Evolutionary conservation across 768 basidiomycete species (phyloP).

Genomic region (Nidula microcarpa): DNA sequence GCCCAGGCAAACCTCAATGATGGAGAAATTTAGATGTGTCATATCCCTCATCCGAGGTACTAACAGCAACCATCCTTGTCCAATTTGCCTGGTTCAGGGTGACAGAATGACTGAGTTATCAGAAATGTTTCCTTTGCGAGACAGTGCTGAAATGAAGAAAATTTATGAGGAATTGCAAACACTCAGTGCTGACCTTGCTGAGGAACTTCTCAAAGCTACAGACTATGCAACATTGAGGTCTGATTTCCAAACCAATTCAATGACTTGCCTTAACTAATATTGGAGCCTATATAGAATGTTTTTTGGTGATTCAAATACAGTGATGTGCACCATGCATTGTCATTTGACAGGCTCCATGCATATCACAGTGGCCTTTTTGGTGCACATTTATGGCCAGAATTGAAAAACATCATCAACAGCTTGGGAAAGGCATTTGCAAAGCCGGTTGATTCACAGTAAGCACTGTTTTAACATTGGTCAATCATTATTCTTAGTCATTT

Average conservation of each 20-base stretch:
- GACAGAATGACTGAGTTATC: neutral
- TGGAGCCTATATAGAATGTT: neutral
- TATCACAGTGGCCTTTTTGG: conserved; percentile 3
- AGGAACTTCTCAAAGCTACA: no score
- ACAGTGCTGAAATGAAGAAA: neutral
- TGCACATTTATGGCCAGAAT: conserved; percentile 5
- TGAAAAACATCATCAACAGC: conserved; percentile 4
- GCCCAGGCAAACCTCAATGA: no score
- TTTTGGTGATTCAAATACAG: neutral
- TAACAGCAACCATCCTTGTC: neutral
- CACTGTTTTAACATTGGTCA: neutral
- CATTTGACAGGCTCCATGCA: neutral
- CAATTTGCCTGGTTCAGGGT: neutral
- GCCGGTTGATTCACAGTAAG: conserved; percentile 5
- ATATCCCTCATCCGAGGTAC: neutral
- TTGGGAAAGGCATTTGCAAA: neutral
- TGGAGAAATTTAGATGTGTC: no score
- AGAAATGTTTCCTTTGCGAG: neutral
- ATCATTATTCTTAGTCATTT: neutral
- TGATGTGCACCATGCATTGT: neutral
- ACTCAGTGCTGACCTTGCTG: no score
- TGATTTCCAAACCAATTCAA: no score
- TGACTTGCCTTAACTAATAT: neutral
- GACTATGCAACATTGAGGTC: no score
- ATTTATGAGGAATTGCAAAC: neutral